These are phyloP conservation scores for Colletotrichum spaethianum DNA, from an alignment of 2,329 filamentous ascomycete species.

Conservation along the genomic window DNA sequence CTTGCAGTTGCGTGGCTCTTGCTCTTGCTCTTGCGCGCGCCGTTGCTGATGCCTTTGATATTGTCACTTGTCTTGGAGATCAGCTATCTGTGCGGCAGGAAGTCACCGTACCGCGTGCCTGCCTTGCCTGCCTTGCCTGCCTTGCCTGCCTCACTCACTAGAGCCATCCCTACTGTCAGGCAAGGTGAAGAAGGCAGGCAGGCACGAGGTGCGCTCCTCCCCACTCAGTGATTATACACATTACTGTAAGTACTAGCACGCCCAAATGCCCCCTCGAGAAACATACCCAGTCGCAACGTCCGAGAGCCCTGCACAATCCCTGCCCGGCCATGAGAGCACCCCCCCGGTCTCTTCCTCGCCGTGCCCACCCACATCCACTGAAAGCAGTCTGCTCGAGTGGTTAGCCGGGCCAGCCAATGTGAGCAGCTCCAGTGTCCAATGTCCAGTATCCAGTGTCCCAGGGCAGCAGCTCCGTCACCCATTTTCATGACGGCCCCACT, in stretches of 20 bases:
- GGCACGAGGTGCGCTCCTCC: background rate
- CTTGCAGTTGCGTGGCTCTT: background rate
- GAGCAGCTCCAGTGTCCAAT: background rate
- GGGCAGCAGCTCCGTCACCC: background rate
- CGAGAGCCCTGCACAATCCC: slow-evolving; percentile 33
- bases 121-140: too few relatives aligned
- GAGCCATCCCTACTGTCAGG: too few relatives aligned
- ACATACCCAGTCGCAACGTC: slow-evolving; percentile 37
- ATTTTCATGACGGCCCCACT: slow-evolving; percentile 6
- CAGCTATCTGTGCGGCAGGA: background rate
- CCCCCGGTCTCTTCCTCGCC: slow-evolving; percentile 23
- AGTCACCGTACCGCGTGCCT: too few relatives aligned
- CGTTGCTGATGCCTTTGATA: background rate
- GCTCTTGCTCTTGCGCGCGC: background rate
- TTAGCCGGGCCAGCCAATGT: background rate
- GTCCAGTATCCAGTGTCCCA: background rate
- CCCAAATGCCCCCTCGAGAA: slow-evolving; percentile 27
- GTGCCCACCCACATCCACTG: slow-evolving; percentile 34
- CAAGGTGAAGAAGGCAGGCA: background rate
- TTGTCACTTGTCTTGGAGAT: background rate
- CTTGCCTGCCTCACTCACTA: too few relatives aligned
- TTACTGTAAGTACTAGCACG: background rate
- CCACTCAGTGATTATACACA: background rate
- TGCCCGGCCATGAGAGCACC: slow-evolving; percentile 32
- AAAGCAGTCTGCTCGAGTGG: slow-evolving; percentile 12